Conservation (phyloP, 2,329 filamentous ascomycete species). For the Phyllosticta citribraziliensis region DNA sequence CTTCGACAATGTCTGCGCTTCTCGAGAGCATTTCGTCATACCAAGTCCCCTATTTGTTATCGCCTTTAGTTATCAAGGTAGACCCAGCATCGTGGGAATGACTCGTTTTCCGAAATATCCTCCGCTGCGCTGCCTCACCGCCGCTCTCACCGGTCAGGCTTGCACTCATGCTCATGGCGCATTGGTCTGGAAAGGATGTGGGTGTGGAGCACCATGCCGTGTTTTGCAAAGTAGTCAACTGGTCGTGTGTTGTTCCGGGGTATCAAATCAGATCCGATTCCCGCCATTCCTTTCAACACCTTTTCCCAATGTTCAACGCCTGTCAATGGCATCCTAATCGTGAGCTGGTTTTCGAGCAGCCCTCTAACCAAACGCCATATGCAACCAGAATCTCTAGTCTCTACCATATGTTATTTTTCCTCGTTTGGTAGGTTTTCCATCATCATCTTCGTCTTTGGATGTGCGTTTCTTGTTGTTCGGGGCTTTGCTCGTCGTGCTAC, state of each 20-base stretch:
- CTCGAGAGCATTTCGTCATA: not conserved
- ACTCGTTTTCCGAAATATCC: not conserved
- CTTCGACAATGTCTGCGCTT: not conserved
- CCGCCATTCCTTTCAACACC: not conserved
- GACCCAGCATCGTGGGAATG: not conserved
- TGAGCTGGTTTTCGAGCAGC: not conserved
- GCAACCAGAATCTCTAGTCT: slow-evolving; percentile 19
- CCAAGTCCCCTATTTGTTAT: not conserved
- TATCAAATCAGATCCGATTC: not conserved
- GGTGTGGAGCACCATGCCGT: not conserved
- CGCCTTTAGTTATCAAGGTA: not conserved
- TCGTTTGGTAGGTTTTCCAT: slow-evolving; percentile 35
- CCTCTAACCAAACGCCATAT: not conserved
- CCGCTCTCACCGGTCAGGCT: not conserved
- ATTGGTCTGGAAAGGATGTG: not conserved
- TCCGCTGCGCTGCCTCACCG: not conserved
- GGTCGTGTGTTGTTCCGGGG: not conserved
- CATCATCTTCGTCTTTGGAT: slow-evolving; percentile 35
- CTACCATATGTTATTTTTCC: slow-evolving; percentile 42
- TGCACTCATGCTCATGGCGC: not conserved
- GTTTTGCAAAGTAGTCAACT: not conserved
- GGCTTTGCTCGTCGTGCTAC: slow-evolving; percentile 24
- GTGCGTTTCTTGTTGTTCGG: slow-evolving; percentile 34
- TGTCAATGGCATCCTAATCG: not conserved
- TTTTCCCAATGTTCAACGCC: not conserved